phyloP scores from a whole-genome alignment of 345 rosid species.

The Eucalyptus sideroxylon region DNA sequence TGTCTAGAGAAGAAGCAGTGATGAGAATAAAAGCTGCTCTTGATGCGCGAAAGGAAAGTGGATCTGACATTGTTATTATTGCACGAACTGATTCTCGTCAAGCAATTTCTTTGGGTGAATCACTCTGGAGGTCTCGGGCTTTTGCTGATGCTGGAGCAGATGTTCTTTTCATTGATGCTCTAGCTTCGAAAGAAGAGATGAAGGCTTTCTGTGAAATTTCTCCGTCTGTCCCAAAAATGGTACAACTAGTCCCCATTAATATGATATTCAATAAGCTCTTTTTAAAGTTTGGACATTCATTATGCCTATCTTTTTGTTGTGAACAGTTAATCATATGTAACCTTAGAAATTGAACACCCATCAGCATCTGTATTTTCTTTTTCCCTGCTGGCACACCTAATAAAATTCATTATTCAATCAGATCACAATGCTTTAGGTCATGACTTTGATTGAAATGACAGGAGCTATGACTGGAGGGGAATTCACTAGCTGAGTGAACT shows the following conservation, averaged over 20 bases:
- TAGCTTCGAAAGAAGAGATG: slow-evolving; percentile 88
- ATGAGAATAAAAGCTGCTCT: slow-evolving; percentile 77
- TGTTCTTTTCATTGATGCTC: slow-evolving; percentile 70
- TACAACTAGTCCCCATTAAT: slow-evolving; percentile 1
- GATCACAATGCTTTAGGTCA: not conserved
- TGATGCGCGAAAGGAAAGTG: slow-evolving; percentile 77
- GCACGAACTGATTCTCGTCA: slow-evolving; percentile 85
- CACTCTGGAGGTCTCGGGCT: slow-evolving; percentile 76
- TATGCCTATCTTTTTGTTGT: not conserved
- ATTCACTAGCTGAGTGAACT: not conserved
- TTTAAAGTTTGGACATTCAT: not conserved
- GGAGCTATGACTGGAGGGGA: not conserved
- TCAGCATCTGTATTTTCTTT: not conserved
- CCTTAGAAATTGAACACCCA: not conserved
- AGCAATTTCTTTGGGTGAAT: slow-evolving; percentile 69
- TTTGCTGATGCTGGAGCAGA: slow-evolving; percentile 96
- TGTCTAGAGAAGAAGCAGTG: slow-evolving; percentile 81
- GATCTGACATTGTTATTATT: slow-evolving; percentile 67
- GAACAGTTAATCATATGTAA: not conserved
- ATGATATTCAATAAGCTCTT: not conserved
- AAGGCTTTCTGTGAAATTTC: slow-evolving; percentile 76
- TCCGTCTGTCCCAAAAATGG: slow-evolving; percentile 83
- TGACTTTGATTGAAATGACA: not conserved
- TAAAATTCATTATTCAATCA: not conserved
- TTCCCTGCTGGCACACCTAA: not conserved